A percentile compares a stretch with the other conserved stretches of the same genome.
phyloP scores from a whole-genome alignment of 495 filamentous ascomycete genomes.

The Penicillium alfredii region DNA sequence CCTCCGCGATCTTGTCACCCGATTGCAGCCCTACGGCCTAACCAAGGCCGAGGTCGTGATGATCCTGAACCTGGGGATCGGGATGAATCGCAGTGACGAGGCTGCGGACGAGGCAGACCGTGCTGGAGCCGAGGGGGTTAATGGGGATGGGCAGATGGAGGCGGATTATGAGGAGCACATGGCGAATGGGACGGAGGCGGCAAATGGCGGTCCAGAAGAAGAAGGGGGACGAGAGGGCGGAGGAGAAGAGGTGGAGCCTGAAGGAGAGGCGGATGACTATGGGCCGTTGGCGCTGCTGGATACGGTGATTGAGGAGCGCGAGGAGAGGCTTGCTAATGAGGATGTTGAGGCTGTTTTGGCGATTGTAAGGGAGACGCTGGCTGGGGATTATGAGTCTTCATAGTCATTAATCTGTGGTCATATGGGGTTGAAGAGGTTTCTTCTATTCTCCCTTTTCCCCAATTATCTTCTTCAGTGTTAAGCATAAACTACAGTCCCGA shows the following conservation, averaged over 20 bases:
- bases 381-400: no score
- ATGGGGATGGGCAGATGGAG: slow-evolving; percentile 21
- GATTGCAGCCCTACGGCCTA: slow-evolving; percentile 43
- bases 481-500: no score
- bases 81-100: slow-evolving; percentile 10
- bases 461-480: no score
- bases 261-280: slow-evolving; percentile 29
- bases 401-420: no score
- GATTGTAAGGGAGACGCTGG: slow-evolving; percentile 34
- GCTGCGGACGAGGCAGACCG: slow-evolving; percentile 3
- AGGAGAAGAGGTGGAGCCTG: no score
- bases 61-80: slow-evolving; percentile 55
- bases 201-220: slow-evolving; percentile 15
- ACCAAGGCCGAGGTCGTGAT: slow-evolving; percentile 60
- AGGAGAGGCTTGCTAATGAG: slow-evolving; percentile 33
- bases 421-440: no score
- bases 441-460: no score
- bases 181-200: slow-evolving; percentile 16
- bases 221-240: no score
- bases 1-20: slow-evolving; percentile 34
- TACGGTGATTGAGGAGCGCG: slow-evolving; percentile 41
- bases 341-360: slow-evolving; percentile 30
- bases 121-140: slow-evolving; percentile 11
- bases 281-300: slow-evolving; percentile 36
- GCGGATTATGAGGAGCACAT: no score